Evolutionary conservation across 192 early-diverging fungal species (phyloP).

Genomic region (Rhizoclosmatium sp.): DNA sequence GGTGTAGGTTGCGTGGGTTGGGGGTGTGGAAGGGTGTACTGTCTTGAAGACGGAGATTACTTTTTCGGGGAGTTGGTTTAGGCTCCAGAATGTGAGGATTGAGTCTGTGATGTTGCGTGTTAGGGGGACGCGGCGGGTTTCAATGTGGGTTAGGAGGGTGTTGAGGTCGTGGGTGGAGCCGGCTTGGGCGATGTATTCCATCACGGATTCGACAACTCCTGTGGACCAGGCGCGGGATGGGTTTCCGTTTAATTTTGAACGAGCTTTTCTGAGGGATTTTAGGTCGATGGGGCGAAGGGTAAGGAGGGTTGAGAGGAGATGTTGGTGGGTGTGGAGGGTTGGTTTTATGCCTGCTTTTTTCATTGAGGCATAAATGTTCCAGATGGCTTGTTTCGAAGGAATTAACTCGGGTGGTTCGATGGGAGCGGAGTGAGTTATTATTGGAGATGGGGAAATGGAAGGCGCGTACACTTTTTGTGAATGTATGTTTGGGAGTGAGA

Average conservation of each 20-base stretch:
- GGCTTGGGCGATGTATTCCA: constrained; percentile 8
- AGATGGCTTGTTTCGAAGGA: constrained; percentile 2
- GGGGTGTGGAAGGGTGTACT: background rate
- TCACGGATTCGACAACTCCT: background rate
- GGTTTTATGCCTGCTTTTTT: constrained; percentile 8
- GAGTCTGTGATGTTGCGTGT: constrained; percentile 1
- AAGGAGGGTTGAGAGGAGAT: constrained; percentile 1
- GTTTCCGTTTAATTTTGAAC: constrained; percentile 9
- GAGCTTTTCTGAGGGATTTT: constrained; percentile 18
- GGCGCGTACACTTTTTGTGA: background rate
- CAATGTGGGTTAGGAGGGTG: background rate
- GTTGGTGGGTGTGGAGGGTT: background rate
- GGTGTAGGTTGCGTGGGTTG: constrained; percentile 14
- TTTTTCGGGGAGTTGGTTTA: background rate
- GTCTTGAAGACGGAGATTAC: background rate
- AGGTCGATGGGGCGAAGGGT: constrained; percentile 7
- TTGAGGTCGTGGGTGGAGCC: constrained; percentile 9
- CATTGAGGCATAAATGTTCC: constrained; percentile 2
- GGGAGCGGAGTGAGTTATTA: no score
- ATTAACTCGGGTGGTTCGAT: background rate
- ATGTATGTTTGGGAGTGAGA: background rate
- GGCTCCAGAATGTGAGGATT: constrained; percentile 1
- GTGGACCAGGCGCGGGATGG: background rate
- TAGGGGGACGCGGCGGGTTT: background rate
- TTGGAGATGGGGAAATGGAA: background rate